Base-by-base conservation (phyloP, 2,329 filamentous ascomycete genomes). In the Tolypocladium tropicale region DNA sequence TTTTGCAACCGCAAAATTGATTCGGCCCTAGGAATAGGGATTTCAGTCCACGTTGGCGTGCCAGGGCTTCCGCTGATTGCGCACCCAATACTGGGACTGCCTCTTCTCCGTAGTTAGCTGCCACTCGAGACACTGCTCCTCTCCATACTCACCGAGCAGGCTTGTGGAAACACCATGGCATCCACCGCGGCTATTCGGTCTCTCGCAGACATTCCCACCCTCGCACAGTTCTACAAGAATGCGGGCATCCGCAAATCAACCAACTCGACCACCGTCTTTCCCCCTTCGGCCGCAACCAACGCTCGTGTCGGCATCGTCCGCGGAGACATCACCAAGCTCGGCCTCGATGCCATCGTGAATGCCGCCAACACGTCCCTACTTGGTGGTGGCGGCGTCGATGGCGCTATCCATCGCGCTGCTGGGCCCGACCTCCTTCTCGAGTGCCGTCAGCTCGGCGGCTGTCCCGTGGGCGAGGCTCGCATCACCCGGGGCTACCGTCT, bases 351-450 rank as follows among this genome's bases (percentile, higher is more conserved):
- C 60, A 94, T 96, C 63, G 92, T 97, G 69, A 97, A 97, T 69
- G 93, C 94, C 1, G 93, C 94, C 49, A 97, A 97, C 70, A 73
- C 72, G 11, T 80, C 79, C 2, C 82, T 97, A 0, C 78, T 88
- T 0, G 91, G 92, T 55, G 94, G 94, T 54, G 90, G 91, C n/a
- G 94, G 94, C 37, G 91, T 97, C 18, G 88, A 92, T 66, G 88
- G 87, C 43, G 88, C 91, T 32, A 96, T 97, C 63, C 94, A 97
- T 69, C 72, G 79, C 33, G 90, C 87, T 43, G 93, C 94, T 1
- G 94, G 94, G 0, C 80, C 74, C 0, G 70, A 71, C 0, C 81
- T 97, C 0, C 61, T 85, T 23, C 66, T 75, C 10, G 93, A 94
- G 74, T 96, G 93, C 71, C 71, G 74, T n/a, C 78, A 69, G 0